A percentile compares a stretch with the other conserved stretches of the same genome.
Evolutionary conservation across 441 rosid genomes (phyloP).

Genomic region (Populus trichocarpa): DNA sequence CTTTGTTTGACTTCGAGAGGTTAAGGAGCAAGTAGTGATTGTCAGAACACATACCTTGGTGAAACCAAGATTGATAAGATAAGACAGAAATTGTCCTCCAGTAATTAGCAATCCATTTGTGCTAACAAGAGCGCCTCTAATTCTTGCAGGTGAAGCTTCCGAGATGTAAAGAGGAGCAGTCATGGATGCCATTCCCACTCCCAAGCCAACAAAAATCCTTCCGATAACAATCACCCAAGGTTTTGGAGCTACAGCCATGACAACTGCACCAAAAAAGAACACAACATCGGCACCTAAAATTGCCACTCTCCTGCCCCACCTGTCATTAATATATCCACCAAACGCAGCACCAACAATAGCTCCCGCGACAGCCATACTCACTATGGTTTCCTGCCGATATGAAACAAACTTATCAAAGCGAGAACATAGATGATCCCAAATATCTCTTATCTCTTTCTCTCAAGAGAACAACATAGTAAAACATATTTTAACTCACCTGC

Average conservation of each 20-base stretch:
- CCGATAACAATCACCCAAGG: slow-evolving; percentile 70
- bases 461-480: not conserved
- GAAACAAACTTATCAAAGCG: not conserved
- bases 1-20: not conserved
- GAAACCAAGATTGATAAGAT: slow-evolving; percentile 79
- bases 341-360: slow-evolving; percentile 85
- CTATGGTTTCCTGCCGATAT: slow-evolving; percentile 55
- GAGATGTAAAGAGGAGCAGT: slow-evolving; percentile 86
- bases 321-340: slow-evolving; percentile 80
- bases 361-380: slow-evolving; percentile 82
- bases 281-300: slow-evolving; percentile 61
- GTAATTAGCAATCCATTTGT: slow-evolving; percentile 74
- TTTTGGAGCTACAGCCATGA: slow-evolving; percentile 74
- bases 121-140: slow-evolving; percentile 83
- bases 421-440: not conserved
- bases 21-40: not conserved
- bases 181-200: slow-evolving; percentile 98
- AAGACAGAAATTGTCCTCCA: slow-evolving; percentile 75
- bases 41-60: slow-evolving; percentile 36
- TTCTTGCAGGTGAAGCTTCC: slow-evolving; percentile 79
- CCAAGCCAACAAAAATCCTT: slow-evolving; percentile 68
- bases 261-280: slow-evolving; percentile 57
- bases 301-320: slow-evolving; percentile 59
- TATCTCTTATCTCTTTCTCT: not conserved
- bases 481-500: slow-evolving; percentile 31